phyloP scores from a whole-genome alignment of 2,329 filamentous ascomycete species.

The Botrytis paeoniae region DNA sequence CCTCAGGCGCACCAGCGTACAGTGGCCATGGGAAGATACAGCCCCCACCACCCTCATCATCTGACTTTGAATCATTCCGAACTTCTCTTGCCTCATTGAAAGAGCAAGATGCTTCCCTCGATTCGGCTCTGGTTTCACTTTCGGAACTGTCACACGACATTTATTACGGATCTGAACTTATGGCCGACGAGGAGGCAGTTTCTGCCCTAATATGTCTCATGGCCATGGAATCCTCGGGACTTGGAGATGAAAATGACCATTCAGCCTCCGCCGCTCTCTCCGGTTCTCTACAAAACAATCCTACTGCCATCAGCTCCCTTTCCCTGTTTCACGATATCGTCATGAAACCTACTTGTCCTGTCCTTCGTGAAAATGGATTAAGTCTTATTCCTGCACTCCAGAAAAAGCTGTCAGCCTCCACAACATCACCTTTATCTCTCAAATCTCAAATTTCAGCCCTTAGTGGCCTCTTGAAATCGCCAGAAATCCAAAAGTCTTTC shows the following conservation, averaged over 20 bases:
- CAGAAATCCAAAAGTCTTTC: conserved; percentile 53
- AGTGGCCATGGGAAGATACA: conserved; percentile 57
- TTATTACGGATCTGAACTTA: conserved; percentile 64
- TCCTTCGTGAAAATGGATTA: conserved; percentile 13
- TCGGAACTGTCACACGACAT: conserved; percentile 65
- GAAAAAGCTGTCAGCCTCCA: conserved; percentile 23
- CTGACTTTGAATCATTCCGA: conserved; percentile 44
- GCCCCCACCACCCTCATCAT: conserved; percentile 44
- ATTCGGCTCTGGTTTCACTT: conserved; percentile 50
- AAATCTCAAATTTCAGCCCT: conserved; percentile 48
- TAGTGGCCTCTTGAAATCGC: conserved; percentile 54
- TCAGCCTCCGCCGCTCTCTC: conserved; percentile 57
- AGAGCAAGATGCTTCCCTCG: conserved; percentile 38
- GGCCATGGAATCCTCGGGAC: conserved; percentile 28
- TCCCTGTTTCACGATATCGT: conserved; percentile 45
- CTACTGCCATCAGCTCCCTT: conserved; percentile 54
- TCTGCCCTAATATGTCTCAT: conserved; percentile 58
- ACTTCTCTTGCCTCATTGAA: conserved; percentile 51
- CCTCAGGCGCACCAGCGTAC: conserved; percentile 53
- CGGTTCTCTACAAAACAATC: conserved; percentile 62
- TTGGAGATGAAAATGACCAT: conserved; percentile 29
- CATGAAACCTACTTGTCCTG: conserved; percentile 32
- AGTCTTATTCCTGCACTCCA: conserved; percentile 33
- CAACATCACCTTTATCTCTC: conserved; percentile 33
- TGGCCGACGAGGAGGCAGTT: conserved; percentile 52